phyloP scores from a whole-genome alignment of 352 stramenopile genomes.

The Globisporangium polare region DNA sequence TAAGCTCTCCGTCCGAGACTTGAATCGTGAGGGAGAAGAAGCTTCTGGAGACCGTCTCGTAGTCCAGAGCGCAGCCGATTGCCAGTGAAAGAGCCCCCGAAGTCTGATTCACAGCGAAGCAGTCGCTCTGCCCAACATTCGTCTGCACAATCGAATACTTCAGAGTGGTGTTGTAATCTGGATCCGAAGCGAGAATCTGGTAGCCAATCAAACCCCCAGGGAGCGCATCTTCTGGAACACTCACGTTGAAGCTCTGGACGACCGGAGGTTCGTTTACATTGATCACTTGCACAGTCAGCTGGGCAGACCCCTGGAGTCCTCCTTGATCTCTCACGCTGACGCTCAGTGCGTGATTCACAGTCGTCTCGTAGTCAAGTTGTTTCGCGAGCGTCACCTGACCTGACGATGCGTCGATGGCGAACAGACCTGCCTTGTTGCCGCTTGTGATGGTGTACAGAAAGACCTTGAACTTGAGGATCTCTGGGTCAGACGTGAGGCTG shows the following conservation, averaged over 20 bases:
- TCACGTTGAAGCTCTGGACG: conserved; percentile 5
- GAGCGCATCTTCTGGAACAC: not conserved
- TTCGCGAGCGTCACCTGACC: conserved; percentile 5
- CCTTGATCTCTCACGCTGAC: conserved; percentile 9
- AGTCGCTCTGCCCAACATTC: conserved; percentile 1
- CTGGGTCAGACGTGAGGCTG: conserved; percentile 2
- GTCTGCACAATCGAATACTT: conserved; percentile 8
- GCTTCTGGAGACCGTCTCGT: conserved; percentile 14
- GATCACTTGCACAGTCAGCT: not conserved
- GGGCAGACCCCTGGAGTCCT: not conserved
- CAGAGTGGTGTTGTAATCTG: not conserved
- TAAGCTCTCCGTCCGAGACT: conserved; percentile 37
- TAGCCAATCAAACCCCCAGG: not conserved
- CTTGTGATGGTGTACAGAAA: not conserved
- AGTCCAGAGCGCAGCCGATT: conserved; percentile 19
- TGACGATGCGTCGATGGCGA: not conserved
- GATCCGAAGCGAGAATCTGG: conserved; percentile 3
- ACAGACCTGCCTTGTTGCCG: not conserved
- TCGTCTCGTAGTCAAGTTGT: conserved; percentile 9
- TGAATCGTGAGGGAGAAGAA: conserved; percentile 23
- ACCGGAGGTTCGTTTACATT: conserved; percentile 11
- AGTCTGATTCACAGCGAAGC: conserved; percentile 4
- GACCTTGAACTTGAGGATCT: not conserved
- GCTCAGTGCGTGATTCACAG: not conserved
- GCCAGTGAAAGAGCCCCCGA: conserved; percentile 6